Conservation (phyloP, 75 land plant species). For the Pinus albicaulis region DNA sequence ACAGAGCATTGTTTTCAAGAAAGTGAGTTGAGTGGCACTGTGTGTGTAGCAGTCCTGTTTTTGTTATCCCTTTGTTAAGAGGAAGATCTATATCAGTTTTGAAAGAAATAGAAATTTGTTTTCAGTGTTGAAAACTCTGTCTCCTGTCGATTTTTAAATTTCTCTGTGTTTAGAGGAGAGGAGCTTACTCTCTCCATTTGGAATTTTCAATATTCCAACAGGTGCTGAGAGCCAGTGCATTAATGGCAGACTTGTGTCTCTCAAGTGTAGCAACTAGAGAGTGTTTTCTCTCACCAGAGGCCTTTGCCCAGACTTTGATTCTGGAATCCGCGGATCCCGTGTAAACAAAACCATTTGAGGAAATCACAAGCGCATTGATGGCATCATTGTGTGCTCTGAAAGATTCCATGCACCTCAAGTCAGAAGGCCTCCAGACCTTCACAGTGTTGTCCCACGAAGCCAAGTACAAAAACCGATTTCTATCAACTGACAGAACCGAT, state of each 20-base stretch:
- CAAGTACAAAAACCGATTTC: slow-evolving; percentile 54
- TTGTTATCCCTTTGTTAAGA: too few species aligned
- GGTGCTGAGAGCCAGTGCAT: slow-evolving; percentile 56
- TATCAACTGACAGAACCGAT: slow-evolving; percentile 45
- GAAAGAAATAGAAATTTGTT: too few species aligned
- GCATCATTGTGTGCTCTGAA: slow-evolving; percentile 53
- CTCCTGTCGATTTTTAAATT: too few species aligned
- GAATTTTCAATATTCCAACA: too few species aligned
- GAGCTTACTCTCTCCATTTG: too few species aligned
- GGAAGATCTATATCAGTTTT: too few species aligned
- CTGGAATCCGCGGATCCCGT: slow-evolving; percentile 49
- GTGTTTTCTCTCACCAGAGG: slow-evolving; percentile 4
- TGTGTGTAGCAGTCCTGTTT: too few species aligned
- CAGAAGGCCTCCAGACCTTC: slow-evolving; percentile 69
- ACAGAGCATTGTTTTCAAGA: too few species aligned
- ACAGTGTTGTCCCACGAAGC: slow-evolving; percentile 76
- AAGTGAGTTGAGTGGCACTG: too few species aligned
- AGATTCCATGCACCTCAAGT: slow-evolving; percentile 60
- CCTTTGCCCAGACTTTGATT: slow-evolving; percentile 38
- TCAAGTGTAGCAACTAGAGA: slow-evolving; percentile 46
- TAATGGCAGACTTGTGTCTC: slow-evolving; percentile 55
- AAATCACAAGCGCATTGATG: slow-evolving; percentile 40
- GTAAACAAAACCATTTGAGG: slow-evolving; percentile 39
- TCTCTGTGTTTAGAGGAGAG: too few species aligned
- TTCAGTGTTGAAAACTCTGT: too few species aligned